phyloP scores from a whole-genome alignment of 257 asterid species.

The Solanum tacnaense region DNA sequence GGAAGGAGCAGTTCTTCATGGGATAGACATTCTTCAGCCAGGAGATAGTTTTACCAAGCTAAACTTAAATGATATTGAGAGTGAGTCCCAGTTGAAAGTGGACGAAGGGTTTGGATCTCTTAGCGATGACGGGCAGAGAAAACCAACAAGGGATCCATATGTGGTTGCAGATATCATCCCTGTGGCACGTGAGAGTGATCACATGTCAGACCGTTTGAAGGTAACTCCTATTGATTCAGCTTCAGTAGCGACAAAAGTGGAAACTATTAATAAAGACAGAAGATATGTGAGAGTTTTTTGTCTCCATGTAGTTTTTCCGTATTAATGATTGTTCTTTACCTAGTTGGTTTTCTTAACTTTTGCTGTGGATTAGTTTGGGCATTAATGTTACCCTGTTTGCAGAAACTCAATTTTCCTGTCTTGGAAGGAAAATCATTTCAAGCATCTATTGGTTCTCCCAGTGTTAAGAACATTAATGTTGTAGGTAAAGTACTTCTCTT shows the following conservation, averaged over 20 bases:
- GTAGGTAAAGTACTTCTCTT: constrained; percentile 26
- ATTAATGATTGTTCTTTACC: not conserved
- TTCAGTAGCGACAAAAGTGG: constrained; percentile 19
- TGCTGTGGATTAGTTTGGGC: not conserved
- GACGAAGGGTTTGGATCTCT: constrained; percentile 8
- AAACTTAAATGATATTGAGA: constrained; percentile 7
- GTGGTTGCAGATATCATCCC: constrained; percentile 17
- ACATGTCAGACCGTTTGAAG: constrained; percentile 13
- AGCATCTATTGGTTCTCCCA: constrained; percentile 22
- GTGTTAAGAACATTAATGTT: constrained; percentile 12
- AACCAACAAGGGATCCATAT: constrained; percentile 1
- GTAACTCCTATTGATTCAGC: constrained; percentile 17
- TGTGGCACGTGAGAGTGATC: constrained; percentile 5
- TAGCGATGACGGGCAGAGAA: constrained; percentile 14
- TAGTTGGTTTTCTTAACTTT: not conserved
- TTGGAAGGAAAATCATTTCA: constrained; percentile 21
- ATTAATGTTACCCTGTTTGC: not conserved
- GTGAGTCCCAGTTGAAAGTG: constrained; percentile 11
- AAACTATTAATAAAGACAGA: not conserved
- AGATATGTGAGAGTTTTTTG: not conserved
- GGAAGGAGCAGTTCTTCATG: constrained; percentile 15
- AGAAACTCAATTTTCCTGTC: constrained; percentile 22
- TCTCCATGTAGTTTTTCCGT: not conserved
- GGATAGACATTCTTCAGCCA: constrained; percentile 12
- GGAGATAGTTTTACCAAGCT: constrained; percentile 3